phyloP scores from a whole-genome alignment of 2,329 filamentous ascomycete species.

The Lachnellula arida region DNA sequence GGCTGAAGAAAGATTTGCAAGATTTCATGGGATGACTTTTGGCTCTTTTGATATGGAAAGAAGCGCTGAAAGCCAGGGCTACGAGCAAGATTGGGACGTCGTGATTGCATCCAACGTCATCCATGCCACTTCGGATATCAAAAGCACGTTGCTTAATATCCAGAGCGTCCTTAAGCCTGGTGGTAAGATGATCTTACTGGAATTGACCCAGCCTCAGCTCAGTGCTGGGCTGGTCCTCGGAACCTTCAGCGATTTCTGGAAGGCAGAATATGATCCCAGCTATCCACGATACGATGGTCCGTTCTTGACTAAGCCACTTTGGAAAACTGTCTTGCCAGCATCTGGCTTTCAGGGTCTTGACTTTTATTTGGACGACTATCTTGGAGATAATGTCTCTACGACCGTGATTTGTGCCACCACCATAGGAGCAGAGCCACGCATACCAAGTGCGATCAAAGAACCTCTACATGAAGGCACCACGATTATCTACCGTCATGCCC shows the following conservation, averaged over 20 bases:
- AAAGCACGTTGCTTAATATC: constrained; percentile 14
- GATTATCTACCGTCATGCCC: no score
- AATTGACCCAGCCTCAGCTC: background rate
- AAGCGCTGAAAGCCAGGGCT: constrained; percentile 31
- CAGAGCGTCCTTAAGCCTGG: constrained; percentile 15
- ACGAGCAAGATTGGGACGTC: constrained; percentile 26
- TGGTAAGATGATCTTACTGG: constrained; percentile 9
- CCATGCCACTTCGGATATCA: constrained; percentile 19
- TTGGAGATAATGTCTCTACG: background rate
- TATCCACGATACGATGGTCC: background rate
- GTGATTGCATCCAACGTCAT: constrained; percentile 24
- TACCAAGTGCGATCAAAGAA: no score
- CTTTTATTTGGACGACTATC: background rate
- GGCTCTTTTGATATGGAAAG: constrained; percentile 32
- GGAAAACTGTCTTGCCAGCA: background rate
- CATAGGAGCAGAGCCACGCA: no score
- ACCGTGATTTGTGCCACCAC: background rate
- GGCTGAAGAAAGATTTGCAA: constrained; percentile 17
- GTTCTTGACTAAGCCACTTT: background rate
- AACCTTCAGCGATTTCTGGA: background rate
- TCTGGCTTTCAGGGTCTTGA: background rate
- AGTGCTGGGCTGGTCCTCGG: background rate
- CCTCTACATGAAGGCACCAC: no score
- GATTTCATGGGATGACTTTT: constrained; percentile 25
- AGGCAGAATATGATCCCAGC: background rate